Percentiles rank a stretch among this genome's conserved stretches.
Conservation (phyloP, 179 eudicot species). For the Spinacia oleracea region DNA sequence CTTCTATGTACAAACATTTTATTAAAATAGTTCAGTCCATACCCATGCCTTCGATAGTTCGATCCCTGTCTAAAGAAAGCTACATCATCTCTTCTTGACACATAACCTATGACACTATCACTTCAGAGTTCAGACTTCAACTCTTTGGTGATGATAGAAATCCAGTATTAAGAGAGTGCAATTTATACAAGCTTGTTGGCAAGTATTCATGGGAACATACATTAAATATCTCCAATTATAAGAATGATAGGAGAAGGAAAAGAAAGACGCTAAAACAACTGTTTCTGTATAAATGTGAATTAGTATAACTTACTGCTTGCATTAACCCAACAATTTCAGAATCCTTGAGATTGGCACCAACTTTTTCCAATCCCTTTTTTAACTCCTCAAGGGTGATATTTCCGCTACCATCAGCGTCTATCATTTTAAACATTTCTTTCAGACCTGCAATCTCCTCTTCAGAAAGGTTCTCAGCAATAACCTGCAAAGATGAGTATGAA, state of each 20-base stretch:
- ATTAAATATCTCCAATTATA: neutral
- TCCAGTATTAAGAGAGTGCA: neutral
- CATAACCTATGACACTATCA: neutral
- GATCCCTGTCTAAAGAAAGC: neutral
- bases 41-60: neutral
- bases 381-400: constrained; percentile 50
- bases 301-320: constrained; percentile 45
- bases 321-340: constrained; percentile 41
- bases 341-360: constrained; percentile 45
- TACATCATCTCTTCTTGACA: neutral
- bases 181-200: neutral
- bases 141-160: neutral
- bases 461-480: constrained; percentile 48
- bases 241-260: neutral
- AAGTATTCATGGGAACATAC: neutral
- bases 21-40: neutral
- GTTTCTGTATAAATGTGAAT: neutral
- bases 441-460: constrained; percentile 51
- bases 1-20: neutral
- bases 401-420: constrained; percentile 47
- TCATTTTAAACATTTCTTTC: constrained; percentile 50
- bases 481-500: constrained; percentile 27
- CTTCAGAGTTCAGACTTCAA: neutral
- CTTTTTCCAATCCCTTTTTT: constrained; percentile 45
- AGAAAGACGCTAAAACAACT: neutral